Base-by-base conservation (phyloP, 2,329 filamentous ascomycete species). In the Delphinella strobiligena region DNA sequence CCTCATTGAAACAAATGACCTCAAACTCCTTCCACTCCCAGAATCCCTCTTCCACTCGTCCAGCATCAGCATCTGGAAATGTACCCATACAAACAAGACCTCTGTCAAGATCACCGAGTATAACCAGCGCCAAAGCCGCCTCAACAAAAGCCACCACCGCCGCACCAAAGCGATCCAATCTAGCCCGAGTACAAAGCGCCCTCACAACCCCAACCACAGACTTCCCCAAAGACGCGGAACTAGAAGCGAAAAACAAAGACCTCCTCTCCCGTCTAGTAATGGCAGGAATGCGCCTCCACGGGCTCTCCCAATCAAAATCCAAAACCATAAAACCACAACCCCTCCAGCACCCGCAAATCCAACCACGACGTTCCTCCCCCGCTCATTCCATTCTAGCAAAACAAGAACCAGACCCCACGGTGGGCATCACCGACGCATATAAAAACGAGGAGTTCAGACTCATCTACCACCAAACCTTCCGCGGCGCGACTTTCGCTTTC, bases 221-320 rank as follows among this genome's bases (percentile, higher is more conserved):
- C 14, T 34, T 17, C 14, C n/a, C 41, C 4, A 34, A 38, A 11
- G 36, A 41, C 3, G 29, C 42, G 5, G 38, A 45, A 2, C 38
- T 45, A 7, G 52, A 55, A 22, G 40, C 41, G 17, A 56, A 53
- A 35, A 72, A 72, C 50, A 71, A 69, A 43, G 64, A 68, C n/a
- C 51, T 61, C 2, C 53, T 72, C 3, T 64, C 65, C 0, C 59
- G 64, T n/a, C 56, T 69, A 4, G 63, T 71, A 17, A 67, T 72
- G 64, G 64, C 68, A 4, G 68, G 66, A 3, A 69, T 72, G 67
- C 65, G 69, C 1, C 59, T 72, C 44, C 61, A 70, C 44, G 69
- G 69, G 1, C 44, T 69, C 7, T 61, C 66, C 27, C 54, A 37
- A 30, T 50, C 56, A 31, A 66, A 61, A 40, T 38, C 42, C 4